Evolutionary conservation across 2,329 filamentous ascomycete genomes (phyloP).

Genomic region (Penicillium palitans): DNA sequence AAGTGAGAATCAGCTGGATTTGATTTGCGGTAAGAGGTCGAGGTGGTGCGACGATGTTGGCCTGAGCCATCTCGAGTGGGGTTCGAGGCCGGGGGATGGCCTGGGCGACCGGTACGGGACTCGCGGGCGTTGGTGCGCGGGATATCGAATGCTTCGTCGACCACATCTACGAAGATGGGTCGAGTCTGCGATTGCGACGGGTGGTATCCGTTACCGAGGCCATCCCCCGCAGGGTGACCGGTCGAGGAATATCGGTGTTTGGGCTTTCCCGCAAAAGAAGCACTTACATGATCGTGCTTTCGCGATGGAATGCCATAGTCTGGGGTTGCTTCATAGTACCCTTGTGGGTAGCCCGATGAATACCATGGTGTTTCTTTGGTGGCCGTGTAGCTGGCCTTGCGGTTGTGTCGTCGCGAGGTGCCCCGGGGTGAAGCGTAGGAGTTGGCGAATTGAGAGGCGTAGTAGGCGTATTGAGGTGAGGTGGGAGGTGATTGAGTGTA

Average conservation of each 20-base stretch:
- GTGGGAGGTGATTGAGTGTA: constrained; percentile 52
- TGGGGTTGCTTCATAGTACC: constrained; percentile 49
- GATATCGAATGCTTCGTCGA: constrained; percentile 56
- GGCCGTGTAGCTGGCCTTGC: constrained; percentile 58
- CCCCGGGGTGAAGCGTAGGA: constrained; percentile 49
- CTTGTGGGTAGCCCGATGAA: constrained; percentile 49
- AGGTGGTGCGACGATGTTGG: constrained; percentile 28
- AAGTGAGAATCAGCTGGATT: constrained; percentile 53
- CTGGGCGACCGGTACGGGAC: constrained; percentile 36
- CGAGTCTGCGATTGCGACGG: constrained; percentile 47
- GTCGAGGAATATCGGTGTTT: constrained; percentile 51
- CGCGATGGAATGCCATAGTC: constrained; percentile 55
- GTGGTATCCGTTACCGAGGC: constrained; percentile 28
- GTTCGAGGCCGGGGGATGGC: constrained; percentile 24
- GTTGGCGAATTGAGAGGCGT: constrained; percentile 56
- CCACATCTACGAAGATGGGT: constrained; percentile 58
- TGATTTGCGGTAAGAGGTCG: constrained; percentile 42
- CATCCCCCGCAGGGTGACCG: constrained; percentile 35
- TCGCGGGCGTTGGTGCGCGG: constrained; percentile 49
- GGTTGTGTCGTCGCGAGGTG: constrained; percentile 52
- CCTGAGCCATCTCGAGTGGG: constrained; percentile 24
- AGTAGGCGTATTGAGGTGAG: constrained; percentile 53
- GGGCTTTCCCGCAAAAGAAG: constrained; percentile 49
- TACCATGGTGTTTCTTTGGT: constrained; percentile 45
- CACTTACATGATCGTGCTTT: constrained; percentile 67